Evolutionary conservation across 2,329 filamentous ascomycete species (phyloP).

Genomic region (Aureobasidium mangrovei): DNA sequence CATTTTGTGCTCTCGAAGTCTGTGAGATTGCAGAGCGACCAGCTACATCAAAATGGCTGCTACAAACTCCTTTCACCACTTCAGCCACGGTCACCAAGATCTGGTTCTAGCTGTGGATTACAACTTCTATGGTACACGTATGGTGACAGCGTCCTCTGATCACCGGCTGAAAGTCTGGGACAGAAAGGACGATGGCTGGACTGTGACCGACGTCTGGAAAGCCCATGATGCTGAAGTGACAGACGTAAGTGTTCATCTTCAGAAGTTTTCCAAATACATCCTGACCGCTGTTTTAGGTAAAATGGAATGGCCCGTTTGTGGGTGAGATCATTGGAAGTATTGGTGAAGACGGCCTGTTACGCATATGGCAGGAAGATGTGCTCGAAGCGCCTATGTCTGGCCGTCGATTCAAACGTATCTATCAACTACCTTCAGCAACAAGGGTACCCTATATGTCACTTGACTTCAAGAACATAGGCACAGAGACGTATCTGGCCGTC

Average conservation of each 20-base stretch:
- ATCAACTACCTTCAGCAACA: conserved; percentile 56
- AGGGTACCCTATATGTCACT: conserved; percentile 66
- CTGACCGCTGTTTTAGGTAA: conserved; percentile 48
- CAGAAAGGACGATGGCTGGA: conserved; percentile 69
- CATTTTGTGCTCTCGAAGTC: no score
- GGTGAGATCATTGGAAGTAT: conserved; percentile 84
- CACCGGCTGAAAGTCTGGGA: conserved; percentile 91
- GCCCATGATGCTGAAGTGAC: conserved; percentile 86
- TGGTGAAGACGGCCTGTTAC: conserved; percentile 80
- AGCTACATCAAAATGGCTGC: conserved; percentile 19
- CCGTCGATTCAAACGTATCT: conserved; percentile 67
- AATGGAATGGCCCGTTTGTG: conserved; percentile 86
- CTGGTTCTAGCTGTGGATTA: conserved; percentile 78
- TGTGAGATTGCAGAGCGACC: not conserved
- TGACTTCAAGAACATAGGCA: conserved; percentile 75
- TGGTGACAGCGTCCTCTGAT: conserved; percentile 84
- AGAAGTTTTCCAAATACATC: not conserved
- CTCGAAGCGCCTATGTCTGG: conserved; percentile 65
- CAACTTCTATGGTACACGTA: conserved; percentile 86
- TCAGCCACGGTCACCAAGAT: conserved; percentile 68
- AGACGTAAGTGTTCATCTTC: conserved; percentile 50
- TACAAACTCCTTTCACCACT: conserved; percentile 40
- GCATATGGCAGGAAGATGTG: conserved; percentile 87
- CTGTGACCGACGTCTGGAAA: conserved; percentile 75
- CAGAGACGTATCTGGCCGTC: conserved; percentile 76